Percentiles rank a stretch among this genome's conserved stretches.
Evolutionary conservation across 768 basidiomycete genomes (phyloP).

Genomic region (Gloeostereum incarnatum): DNA sequence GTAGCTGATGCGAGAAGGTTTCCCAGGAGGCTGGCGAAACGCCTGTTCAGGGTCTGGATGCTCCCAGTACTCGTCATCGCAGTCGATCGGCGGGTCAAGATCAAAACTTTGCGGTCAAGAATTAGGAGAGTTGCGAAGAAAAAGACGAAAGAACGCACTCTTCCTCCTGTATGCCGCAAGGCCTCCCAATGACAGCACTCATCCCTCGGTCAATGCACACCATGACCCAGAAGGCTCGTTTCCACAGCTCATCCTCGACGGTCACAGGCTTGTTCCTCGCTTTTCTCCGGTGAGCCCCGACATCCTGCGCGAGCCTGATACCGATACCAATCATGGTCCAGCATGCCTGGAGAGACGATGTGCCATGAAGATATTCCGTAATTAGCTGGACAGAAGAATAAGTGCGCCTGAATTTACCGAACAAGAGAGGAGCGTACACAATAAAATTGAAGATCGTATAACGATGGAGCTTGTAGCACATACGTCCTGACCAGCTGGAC

Average conservation of each 20-base stretch:
- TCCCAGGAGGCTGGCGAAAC: constrained; percentile 37
- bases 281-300: constrained; percentile 41
- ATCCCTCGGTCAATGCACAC: constrained; percentile 10
- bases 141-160: too few species aligned
- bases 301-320: constrained; percentile 49
- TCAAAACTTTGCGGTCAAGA: constrained; percentile 32
- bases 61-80: constrained; percentile 48
- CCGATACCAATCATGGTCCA: constrained; percentile 49
- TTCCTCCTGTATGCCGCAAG: constrained; percentile 46
- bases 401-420: not conserved
- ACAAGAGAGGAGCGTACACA: constrained; percentile 20
- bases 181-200: constrained; percentile 41
- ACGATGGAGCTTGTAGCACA: constrained; percentile 34
- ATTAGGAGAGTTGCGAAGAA: too few species aligned
- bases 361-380: constrained; percentile 29
- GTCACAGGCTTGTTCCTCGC: constrained; percentile 18
- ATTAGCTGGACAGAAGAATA: constrained; percentile 20
- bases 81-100: constrained; percentile 37
- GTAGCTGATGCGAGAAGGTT: constrained; percentile 26
- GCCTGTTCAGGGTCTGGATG: constrained; percentile 23
- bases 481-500: constrained; percentile 39
- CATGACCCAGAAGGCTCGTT: constrained; percentile 38
- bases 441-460: constrained; percentile 50
- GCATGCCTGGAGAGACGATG: constrained; percentile 31
- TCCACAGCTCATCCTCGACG: constrained; percentile 52